Conservation (phyloP, 2,329 filamentous ascomycete species). For the Hymenotorrendiella dingleyae region DNA sequence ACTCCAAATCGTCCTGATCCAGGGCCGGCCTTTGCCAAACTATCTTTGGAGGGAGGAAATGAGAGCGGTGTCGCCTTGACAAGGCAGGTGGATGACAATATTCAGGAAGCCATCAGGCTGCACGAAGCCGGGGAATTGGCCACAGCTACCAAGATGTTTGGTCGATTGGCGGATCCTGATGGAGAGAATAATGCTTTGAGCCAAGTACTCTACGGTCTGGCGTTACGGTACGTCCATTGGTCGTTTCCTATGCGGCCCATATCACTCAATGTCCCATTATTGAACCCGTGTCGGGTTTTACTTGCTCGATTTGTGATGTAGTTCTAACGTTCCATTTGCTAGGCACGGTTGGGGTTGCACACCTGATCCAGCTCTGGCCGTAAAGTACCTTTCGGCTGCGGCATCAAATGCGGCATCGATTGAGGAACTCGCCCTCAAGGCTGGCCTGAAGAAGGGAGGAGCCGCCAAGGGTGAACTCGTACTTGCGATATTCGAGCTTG, state of each 20-base stretch:
- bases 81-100: conserved; percentile 59
- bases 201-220: conserved; percentile 92
- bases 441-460: conserved; percentile 88
- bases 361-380: conserved; percentile 64
- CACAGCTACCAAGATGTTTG: conserved; percentile 80
- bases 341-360: conserved; percentile 92
- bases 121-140: conserved; percentile 80
- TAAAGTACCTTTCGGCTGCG: conserved; percentile 80
- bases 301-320: conserved; percentile 5
- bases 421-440: conserved; percentile 76
- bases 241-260: conserved; percentile 12
- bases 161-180: conserved; percentile 70
- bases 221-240: conserved; percentile 60
- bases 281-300: neutral
- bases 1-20: conserved; percentile 28
- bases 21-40: conserved; percentile 14
- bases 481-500: conserved; percentile 91
- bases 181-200: conserved; percentile 89
- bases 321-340: conserved; percentile 20
- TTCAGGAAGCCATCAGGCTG: conserved; percentile 91
- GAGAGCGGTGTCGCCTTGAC: conserved; percentile 41
- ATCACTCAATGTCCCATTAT: conserved; percentile 6
- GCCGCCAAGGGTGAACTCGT: conserved; percentile 94
- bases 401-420: conserved; percentile 85
- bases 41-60: conserved; percentile 19